Conservation (phyloP, 306 rosid genomes). For the Medicago lupulina region DNA sequence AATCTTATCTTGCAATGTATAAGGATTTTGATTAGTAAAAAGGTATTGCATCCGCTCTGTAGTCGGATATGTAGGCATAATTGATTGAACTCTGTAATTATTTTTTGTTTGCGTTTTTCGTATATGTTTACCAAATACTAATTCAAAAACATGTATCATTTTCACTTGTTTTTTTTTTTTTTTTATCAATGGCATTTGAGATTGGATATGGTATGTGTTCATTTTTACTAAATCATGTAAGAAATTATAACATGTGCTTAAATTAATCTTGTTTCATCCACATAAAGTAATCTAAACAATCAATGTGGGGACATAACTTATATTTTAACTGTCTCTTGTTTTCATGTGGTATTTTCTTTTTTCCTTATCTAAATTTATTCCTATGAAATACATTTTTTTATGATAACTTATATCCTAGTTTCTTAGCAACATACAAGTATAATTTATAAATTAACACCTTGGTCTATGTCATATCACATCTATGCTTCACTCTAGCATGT, state of each 20-base stretch:
- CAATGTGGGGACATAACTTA: slow-evolving; percentile 28
- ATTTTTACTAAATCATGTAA: slow-evolving; percentile 3
- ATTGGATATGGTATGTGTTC: slow-evolving; percentile 15
- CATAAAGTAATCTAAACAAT: slow-evolving; percentile 31
- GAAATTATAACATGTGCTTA: not conserved
- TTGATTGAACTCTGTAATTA: no score
- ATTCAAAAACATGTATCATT: not conserved
- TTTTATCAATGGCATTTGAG: not conserved
- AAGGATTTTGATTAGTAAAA: not conserved
- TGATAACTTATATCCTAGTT: not conserved
- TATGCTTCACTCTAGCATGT: no score
- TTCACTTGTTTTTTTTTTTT: not conserved
- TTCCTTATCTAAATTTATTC: not conserved
- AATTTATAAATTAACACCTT: not conserved
- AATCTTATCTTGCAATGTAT: not conserved
- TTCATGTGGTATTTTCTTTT: not conserved
- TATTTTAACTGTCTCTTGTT: slow-evolving; percentile 3
- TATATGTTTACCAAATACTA: not conserved
- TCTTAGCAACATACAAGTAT: slow-evolving; percentile 2
- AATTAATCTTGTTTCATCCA: slow-evolving; percentile 22
- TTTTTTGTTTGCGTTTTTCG: no score
- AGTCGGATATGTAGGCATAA: no score
- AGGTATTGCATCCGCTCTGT: no score
- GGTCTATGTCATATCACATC: not conserved
- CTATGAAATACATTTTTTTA: not conserved